Percentiles rank a stretch among this genome's conserved stretches.
These are phyloP conservation scores for Citrus unshiu DNA, from an alignment of 345 rosid genomes.

Conservation along the genomic window DNA sequence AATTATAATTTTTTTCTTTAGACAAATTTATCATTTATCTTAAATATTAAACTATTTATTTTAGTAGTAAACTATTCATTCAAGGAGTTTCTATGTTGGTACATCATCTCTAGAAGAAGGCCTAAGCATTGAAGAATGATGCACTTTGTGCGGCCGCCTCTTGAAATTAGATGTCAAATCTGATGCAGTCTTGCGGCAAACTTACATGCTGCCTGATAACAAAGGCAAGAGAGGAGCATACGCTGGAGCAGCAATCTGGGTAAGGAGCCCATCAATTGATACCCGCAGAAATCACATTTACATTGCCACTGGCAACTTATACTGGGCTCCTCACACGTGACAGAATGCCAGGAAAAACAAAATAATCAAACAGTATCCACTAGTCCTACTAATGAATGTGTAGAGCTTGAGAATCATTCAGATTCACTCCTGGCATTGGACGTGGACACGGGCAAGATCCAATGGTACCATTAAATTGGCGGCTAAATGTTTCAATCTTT, in stretches of 20 bases:
- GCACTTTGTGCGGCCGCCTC: constrained; percentile 19
- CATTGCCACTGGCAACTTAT: constrained; percentile 31
- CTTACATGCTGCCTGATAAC: constrained; percentile 27
- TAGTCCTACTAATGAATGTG: constrained; percentile 9
- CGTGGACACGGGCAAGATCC: constrained; percentile 16
- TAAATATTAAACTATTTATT: too few relatives aligned
- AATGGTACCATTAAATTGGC: constrained; percentile 23
- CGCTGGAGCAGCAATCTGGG: constrained; percentile 30
- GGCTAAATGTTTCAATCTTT: constrained; percentile 9
- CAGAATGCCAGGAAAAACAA: constrained; percentile 18
- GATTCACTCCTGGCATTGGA: constrained; percentile 24
- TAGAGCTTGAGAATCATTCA: constrained; percentile 25
- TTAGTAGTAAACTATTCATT: not conserved
- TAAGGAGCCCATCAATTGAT: constrained; percentile 33
- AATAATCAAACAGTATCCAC: not conserved
- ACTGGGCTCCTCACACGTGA: constrained; percentile 19
- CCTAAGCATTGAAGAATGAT: not conserved
- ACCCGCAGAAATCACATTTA: constrained; percentile 16
- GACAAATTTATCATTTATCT: too few relatives aligned
- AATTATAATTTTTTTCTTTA: too few relatives aligned
- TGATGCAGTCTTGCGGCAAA: constrained; percentile 22
- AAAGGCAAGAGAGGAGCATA: constrained; percentile 7
- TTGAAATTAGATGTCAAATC: constrained; percentile 11
- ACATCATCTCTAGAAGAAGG: constrained; percentile 26
- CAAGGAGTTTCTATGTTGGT: constrained; percentile 21